Percentiles rank a stretch among this genome's conserved stretches.
Conservation (phyloP, 257 asterid species). For the Solanum sitiens region DNA sequence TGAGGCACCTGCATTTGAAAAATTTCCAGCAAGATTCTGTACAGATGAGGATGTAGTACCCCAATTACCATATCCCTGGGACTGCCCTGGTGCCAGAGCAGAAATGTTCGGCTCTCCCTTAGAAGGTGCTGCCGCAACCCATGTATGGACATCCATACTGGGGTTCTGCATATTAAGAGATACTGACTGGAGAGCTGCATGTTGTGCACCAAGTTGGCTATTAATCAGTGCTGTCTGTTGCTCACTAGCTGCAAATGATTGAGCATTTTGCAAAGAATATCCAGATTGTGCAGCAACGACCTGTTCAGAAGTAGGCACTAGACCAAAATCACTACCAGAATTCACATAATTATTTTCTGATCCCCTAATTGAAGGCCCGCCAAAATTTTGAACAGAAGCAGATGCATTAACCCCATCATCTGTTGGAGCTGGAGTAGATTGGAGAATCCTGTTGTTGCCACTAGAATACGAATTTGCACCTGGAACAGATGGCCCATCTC, state of each 20-base stretch:
- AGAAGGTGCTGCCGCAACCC: constrained; percentile 18
- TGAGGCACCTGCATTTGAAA: constrained; percentile 28
- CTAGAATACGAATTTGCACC: constrained; percentile 24
- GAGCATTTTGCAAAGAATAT: constrained; percentile 18
- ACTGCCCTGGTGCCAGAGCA: constrained; percentile 26
- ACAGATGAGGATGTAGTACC: constrained; percentile 23
- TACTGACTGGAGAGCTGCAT: constrained; percentile 16
- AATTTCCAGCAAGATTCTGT: constrained; percentile 44
- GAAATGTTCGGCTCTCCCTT: constrained; percentile 17
- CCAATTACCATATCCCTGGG: constrained; percentile 45
- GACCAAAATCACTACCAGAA: constrained; percentile 33
- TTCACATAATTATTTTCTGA: neutral
- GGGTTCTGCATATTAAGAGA: constrained; percentile 34
- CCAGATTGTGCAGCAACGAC: constrained; percentile 13
- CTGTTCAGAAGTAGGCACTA: constrained; percentile 37
- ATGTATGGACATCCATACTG: constrained; percentile 26
- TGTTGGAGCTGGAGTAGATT: constrained; percentile 39
- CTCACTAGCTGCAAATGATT: constrained; percentile 23
- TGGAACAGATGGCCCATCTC: constrained; percentile 16
- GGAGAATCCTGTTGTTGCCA: constrained; percentile 24
- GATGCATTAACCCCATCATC: constrained; percentile 24
- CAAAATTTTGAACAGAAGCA: constrained; percentile 34
- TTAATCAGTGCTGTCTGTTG: constrained; percentile 30
- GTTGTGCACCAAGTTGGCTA: constrained; percentile 20
- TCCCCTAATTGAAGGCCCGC: constrained; percentile 14